A percentile compares a stretch with the other conserved stretches of the same genome.
Conservation (phyloP, 1,139 yeast species). For the Saccharomyces hybrid region DNA sequence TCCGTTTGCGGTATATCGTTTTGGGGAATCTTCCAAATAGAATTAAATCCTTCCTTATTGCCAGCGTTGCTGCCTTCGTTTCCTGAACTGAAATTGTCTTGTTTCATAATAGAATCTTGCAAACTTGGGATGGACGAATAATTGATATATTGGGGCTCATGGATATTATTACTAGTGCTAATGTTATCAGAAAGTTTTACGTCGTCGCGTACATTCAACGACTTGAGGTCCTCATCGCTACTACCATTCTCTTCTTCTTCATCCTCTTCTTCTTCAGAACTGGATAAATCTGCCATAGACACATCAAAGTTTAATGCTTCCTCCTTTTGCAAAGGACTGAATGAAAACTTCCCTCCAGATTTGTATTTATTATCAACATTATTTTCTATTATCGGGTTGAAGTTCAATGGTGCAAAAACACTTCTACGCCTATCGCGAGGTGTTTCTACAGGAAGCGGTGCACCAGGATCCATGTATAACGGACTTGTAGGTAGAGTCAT, state of each 20-base stretch:
- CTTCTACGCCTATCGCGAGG: conserved; percentile 47
- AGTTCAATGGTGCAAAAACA: conserved; percentile 69
- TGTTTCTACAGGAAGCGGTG: conserved; percentile 65
- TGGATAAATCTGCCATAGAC: conserved; percentile 25
- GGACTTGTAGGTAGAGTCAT: conserved; percentile 45
- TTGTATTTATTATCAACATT: conserved; percentile 77
- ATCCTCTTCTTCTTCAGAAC: conserved; percentile 33
- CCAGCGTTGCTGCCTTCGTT: conserved; percentile 6
- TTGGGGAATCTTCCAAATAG: conserved; percentile 25
- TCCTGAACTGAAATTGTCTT: conserved; percentile 6
- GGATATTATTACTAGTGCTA: conserved; percentile 3
- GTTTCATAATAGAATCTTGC: conserved; percentile 10
- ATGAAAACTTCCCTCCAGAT: conserved; percentile 74
- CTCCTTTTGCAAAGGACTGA: conserved; percentile 27
- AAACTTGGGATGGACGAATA: conserved; percentile 12
- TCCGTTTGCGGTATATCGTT: conserved; percentile 16
- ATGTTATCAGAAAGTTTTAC: not conserved
- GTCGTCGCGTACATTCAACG: conserved; percentile 10
- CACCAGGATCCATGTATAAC: conserved; percentile 72
- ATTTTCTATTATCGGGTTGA: conserved; percentile 69
- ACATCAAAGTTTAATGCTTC: conserved; percentile 29
- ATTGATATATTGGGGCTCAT: conserved; percentile 13
- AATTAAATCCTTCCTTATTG: conserved; percentile 17
- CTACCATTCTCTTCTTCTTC: conserved; percentile 32
- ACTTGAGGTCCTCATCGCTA: conserved; percentile 23